Base-by-base conservation (phyloP, 2,329 filamentous ascomycete genomes). In the Pestalotiopsis sp. region DNA sequence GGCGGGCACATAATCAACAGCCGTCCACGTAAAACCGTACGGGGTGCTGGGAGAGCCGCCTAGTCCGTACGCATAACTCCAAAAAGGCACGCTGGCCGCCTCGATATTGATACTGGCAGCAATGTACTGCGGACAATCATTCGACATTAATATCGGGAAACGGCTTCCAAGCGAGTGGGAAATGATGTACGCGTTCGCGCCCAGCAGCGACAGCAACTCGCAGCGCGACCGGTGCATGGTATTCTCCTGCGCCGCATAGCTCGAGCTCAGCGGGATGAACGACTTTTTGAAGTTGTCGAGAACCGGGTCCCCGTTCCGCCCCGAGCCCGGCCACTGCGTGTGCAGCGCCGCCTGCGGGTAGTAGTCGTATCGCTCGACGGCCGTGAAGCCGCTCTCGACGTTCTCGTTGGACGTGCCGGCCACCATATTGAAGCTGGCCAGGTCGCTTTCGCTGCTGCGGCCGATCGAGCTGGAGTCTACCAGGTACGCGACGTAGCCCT, bases 401-500 rank as follows among this genome's bases (percentile, higher is more conserved):
- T 71, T 74, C 36, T 72, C 72, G 59, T 69, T 72, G 52, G 71
- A 68, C 62, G 72, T 74, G 11, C 66, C 70, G n/a, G 57, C 65
- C 23, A 70, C 71, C 58, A 70, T 72, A 31, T 69, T 69, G 67
- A 73, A 75, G 17, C 66, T 70, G 13, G 56, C 64, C 7, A 72
- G 52, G 39, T 76, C 69, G 14, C 71, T 68, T 25, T 72, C 67
- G 3, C 69, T 62, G 49, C 68, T 71, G 41, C 75, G 68, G 2
- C 72, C 75, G 39, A 69, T 68, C 23, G 70, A 66, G 1, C 73
- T 70, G 45, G 75, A 71, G 61, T 78, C 76, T 12, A 76, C 61
- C 14, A 86, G 74, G 70, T 84, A 86, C 63, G 84, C 77, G 36
- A 76, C 77, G 69, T 84, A 85, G 25, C 84, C 84, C 56, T 81